These are phyloP conservation scores for Pestalotiopsis fici DNA, from an alignment of 2,329 filamentous ascomycete species.

Conservation along the genomic window DNA sequence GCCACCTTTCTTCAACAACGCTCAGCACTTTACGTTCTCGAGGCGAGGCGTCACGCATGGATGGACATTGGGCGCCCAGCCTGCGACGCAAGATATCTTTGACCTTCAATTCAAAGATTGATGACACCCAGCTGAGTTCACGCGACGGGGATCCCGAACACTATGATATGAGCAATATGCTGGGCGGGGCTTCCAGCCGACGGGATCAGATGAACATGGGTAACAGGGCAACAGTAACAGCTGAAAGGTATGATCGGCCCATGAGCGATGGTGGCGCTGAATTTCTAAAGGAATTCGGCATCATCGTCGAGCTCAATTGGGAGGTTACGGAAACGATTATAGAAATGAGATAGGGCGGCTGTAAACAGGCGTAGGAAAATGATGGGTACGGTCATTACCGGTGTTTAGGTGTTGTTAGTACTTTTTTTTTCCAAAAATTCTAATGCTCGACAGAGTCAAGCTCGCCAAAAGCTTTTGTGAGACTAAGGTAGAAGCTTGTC, in stretches of 20 bases:
- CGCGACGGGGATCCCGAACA: neutral
- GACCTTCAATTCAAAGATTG: neutral
- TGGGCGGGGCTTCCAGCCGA: neutral
- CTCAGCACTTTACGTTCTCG: neutral
- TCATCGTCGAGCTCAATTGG: conserved; percentile 7
- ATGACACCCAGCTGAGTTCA: neutral
- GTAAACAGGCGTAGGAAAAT: neutral
- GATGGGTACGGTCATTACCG: neutral
- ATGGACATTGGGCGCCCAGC: neutral
- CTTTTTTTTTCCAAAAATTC: neutral
- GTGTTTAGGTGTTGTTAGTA: neutral
- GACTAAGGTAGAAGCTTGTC: no score
- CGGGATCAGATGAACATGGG: neutral
- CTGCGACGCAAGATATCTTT: neutral
- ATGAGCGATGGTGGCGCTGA: conserved; percentile 1
- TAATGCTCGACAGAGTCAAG: neutral
- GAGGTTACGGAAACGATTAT: conserved; percentile 2
- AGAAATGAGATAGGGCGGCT: neutral
- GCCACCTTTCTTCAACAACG: neutral
- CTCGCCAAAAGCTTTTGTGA: neutral
- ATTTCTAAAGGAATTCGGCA: conserved; percentile 5
- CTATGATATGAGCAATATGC: neutral
- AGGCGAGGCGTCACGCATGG: neutral
- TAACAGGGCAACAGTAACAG: neutral
- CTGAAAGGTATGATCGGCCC: neutral